These are phyloP conservation scores for Citrullus mucosospermus DNA, from an alignment of 306 rosid species.

Conservation along the genomic window DNA sequence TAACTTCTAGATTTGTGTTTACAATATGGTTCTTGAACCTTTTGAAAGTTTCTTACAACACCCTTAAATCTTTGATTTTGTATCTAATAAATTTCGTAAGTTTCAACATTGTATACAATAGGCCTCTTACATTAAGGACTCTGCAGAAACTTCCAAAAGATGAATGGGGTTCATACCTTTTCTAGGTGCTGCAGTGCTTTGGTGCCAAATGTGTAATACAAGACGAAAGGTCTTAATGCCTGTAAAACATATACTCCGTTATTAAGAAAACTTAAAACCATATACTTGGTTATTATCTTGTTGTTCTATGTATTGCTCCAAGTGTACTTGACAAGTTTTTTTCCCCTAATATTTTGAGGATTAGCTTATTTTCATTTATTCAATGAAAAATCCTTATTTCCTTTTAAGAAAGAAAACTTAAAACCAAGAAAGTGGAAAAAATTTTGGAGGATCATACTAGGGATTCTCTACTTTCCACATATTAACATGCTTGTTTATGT, in stretches of 20 bases:
- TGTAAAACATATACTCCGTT: constrained; percentile 21
- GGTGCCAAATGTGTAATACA: constrained; percentile 53
- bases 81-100: too few species aligned
- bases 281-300: too few species aligned
- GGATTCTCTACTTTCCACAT: background rate
- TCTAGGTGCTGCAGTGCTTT: constrained; percentile 44
- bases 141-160: background rate
- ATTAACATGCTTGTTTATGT: background rate
- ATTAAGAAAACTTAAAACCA: background rate
- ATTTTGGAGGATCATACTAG: background rate
- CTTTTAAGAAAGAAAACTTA: background rate
- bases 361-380: too few species aligned
- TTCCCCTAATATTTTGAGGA: too few species aligned
- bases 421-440: background rate
- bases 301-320: too few species aligned
- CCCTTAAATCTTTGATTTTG: too few species aligned
- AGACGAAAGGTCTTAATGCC: constrained; percentile 77
- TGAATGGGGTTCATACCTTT: constrained; percentile 34
- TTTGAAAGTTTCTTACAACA: too few species aligned
- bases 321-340: too few species aligned
- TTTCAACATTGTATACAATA: too few species aligned
- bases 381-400: too few species aligned
- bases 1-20: too few species aligned
- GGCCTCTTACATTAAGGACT: background rate
- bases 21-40: too few species aligned